Base-by-base conservation (phyloP, 495 filamentous ascomycete species). In the Terfezia boudieri region DNA sequence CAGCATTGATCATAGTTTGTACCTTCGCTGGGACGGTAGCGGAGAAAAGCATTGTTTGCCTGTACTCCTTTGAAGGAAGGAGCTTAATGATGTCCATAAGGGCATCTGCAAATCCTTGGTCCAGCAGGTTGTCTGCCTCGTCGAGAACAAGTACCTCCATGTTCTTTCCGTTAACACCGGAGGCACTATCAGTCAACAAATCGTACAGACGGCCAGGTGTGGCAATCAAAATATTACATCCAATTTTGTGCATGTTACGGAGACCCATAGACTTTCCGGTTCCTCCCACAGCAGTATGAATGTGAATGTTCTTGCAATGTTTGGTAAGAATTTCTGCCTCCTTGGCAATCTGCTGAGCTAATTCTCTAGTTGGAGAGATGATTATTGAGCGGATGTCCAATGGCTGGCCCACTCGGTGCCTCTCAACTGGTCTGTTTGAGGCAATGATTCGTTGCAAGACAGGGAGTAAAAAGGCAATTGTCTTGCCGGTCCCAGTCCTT, bases 21-120 rank as follows among this genome's bases (percentile, higher is more conserved):
- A 98, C 87, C 60, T 89, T 82, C 49, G 70, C 69, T 38, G 88
- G 84, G 32, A 98, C 78, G 14, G 90, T 98, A 17, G 90, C 90
- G 5, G 92, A 96, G 69, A 86, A 94, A 60, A 98, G 75, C 20
- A 98, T 74, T 0, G 89, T 95, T 64, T 98, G 90, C 20, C 89
- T 77, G 53, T 82, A 76, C 0, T 61, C 52, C 9, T 73, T 73
- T 36, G 74, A 60, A 7, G 90, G 90, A 11, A 96, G 74, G 9
- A 71, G 57, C 0, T 67, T 53, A 58, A 82, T 70, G 61, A 98
- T 93, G 4, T 77, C 66, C 35, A 74, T 66, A 55, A 98, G 81
- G 20, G 84, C 86, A 1, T 73, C 72, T n/a, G 78, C 71, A 67
- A 98, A 98, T 0, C 92, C 92, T 57, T 84, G 74, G 60, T 98